phyloP scores from a whole-genome alignment of 202 grass and related monocot genomes.

The Musa balbisiana region DNA sequence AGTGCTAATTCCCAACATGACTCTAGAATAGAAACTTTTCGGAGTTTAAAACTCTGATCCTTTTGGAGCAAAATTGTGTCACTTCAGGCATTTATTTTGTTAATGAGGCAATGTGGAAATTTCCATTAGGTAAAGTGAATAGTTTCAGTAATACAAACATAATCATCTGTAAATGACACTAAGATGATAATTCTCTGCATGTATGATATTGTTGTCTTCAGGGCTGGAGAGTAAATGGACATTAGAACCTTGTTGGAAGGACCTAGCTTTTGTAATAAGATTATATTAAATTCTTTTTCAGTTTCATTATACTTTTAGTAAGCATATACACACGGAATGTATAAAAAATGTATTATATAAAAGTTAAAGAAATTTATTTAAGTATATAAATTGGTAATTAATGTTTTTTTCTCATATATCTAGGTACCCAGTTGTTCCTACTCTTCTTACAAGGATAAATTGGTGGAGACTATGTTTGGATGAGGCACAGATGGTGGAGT shows the following conservation, averaged over 20 bases:
- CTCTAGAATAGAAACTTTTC: background rate
- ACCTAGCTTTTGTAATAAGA: too few relatives aligned
- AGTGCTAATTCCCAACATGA: background rate
- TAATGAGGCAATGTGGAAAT: background rate
- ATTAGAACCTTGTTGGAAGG: background rate
- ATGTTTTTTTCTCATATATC: background rate
- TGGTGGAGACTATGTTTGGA: slow-evolving; percentile 99
- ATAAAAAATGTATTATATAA: background rate
- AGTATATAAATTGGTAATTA: background rate
- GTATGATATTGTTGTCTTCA: background rate
- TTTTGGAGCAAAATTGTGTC: background rate
- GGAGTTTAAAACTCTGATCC: background rate
- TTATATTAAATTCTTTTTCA: background rate
- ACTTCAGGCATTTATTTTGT: too few relatives aligned
- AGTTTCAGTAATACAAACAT: too few relatives aligned
- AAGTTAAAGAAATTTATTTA: background rate
- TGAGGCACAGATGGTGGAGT: slow-evolving; percentile 97
- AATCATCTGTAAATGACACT: too few relatives aligned
- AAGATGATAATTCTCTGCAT: too few relatives aligned
- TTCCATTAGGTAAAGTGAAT: background rate
- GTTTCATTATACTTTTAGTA: too few relatives aligned
- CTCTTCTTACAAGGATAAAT: slow-evolving; percentile 76
- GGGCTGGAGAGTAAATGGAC: background rate
- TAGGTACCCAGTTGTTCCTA: slow-evolving; percentile 89
- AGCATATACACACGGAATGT: background rate